Evolutionary conservation across 2,329 filamentous ascomycete species (phyloP), one percentile per base, ranked within the genome.

Genomic region (Pseudogymnoascus sp.): DNA sequence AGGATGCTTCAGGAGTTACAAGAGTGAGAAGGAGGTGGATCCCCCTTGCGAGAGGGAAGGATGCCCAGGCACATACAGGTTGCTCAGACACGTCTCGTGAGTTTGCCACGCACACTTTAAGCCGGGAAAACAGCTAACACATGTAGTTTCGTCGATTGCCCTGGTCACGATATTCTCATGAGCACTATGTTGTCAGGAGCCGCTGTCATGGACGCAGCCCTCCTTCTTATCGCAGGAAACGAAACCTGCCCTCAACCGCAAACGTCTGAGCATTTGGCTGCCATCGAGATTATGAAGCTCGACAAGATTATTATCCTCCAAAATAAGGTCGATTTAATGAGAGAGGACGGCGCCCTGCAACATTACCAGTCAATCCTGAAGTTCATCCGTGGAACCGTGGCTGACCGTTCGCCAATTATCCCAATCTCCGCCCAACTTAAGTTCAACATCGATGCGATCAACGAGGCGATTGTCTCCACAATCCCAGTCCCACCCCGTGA

Each of bases 131-230:
- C 4, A 65, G 68, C 73, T 76, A 64, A 77, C 65, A 25, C 67
- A 36, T 67, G 62, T 70, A 93, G 91, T 14, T 99, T 98, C 77
- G 95, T 98, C 71, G 95, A 98, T 79, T 98, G 95, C 83, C 95
- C 95, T 64, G 95, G 95, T 79, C 95, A 99, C 90, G 95, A 99
- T 81, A 99, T 99, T 92, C 93, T 99, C 77, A 99, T 99, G 95
- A 98, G 93, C 80, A 99, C 95, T 73, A 99, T 99, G 95, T 88
- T 99, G 83, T 99, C 95, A 75, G 95, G 95, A 75, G 95, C 95
- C 72, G 95, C 95, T 69, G 95, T 99, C 85, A 99, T 99, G 95
- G 95, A 99, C 79, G 95, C 95, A 69, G 95, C 95, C 16, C 85
- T 99, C 66, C 86, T 99, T 64, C 84, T 99, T 63, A 97, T 99